phyloP scores from a whole-genome alignment of 257 asterid species.

The Verbascum thapsus region DNA sequence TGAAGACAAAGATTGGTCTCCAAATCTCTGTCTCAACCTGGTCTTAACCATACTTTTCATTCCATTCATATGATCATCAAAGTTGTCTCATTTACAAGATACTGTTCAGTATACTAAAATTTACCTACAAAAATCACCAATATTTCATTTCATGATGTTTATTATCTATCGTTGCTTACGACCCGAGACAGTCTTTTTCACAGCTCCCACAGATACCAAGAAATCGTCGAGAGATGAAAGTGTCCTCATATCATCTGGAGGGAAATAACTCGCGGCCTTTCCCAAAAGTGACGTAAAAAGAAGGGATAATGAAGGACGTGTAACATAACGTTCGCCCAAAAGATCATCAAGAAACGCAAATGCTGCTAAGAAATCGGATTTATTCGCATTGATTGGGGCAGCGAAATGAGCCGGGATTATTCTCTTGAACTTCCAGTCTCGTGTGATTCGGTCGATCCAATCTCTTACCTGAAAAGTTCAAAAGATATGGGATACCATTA shows the following conservation, averaged over 20 bases:
- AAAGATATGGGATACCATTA: too few relatives aligned
- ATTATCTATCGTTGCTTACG: constrained; percentile 52
- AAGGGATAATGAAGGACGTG: constrained; percentile 74
- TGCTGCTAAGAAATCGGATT: constrained; percentile 83
- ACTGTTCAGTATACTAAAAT: constrained; percentile 26
- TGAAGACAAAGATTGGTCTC: too few relatives aligned
- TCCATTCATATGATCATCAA: too few relatives aligned
- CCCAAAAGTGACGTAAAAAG: constrained; percentile 79
- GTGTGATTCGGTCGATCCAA: constrained; percentile 77
- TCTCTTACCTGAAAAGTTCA: constrained; percentile 80
- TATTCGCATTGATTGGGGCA: constrained; percentile 77
- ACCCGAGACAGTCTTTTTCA: constrained; percentile 92
- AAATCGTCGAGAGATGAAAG: constrained; percentile 91
- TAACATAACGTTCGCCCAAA: constrained; percentile 65
- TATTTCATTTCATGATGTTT: constrained; percentile 15
- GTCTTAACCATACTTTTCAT: too few relatives aligned
- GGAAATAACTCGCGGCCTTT: constrained; percentile 87
- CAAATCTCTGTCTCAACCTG: too few relatives aligned
- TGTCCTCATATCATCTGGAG: constrained; percentile 96
- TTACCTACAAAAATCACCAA: constrained; percentile 48
- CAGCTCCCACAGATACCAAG: constrained; percentile 88
- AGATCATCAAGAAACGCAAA: constrained; percentile 92
- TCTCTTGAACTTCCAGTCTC: constrained; percentile 92
- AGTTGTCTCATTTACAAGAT: too few relatives aligned
- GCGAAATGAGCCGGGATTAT: constrained; percentile 97